Conservation (phyloP, 1,284 basidiomycete species). For the Neonothopanus nambi region DNA sequence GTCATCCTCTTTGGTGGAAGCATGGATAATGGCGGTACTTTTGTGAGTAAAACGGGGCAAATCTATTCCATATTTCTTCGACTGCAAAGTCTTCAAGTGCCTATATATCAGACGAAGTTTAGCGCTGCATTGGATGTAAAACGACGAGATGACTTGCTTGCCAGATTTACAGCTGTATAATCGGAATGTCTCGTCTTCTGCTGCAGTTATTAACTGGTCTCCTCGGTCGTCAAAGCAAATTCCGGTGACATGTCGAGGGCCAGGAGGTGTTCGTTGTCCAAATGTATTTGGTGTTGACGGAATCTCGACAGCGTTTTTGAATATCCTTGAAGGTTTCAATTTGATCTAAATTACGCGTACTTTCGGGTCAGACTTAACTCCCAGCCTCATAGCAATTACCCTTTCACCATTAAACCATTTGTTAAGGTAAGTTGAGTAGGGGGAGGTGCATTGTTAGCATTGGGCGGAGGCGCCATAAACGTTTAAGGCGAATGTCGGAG, state of each 20-base stretch:
- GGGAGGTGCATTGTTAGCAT: conserved; percentile 33
- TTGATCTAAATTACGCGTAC: conserved; percentile 48
- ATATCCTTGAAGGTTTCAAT: conserved; percentile 88
- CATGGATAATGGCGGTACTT: conserved; percentile 81
- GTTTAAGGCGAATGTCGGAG: conserved; percentile 32
- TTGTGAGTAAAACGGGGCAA: conserved; percentile 95
- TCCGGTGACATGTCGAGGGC: conserved; percentile 78
- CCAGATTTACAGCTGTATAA: conserved; percentile 88
- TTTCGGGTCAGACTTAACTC: not conserved
- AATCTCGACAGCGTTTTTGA: conserved; percentile 75
- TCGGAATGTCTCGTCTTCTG: conserved; percentile 92
- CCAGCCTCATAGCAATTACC: not conserved
- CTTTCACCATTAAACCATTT: conserved; percentile 43
- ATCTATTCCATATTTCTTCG: conserved; percentile 96
- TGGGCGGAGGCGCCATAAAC: conserved; percentile 34
- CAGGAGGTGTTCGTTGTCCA: conserved; percentile 39
- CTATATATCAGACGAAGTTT: conserved; percentile 39
- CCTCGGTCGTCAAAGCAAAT: conserved; percentile 92
- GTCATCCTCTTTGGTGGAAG: conserved; percentile 95
- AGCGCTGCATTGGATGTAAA: conserved; percentile 12
- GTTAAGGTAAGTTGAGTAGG: conserved; percentile 9
- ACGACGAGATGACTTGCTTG: conserved; percentile 70
- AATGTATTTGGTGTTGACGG: conserved; percentile 48
- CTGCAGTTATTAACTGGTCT: conserved; percentile 82
- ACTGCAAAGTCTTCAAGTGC: conserved; percentile 77